Percentiles rank a stretch among this genome's conserved stretches.
These are phyloP conservation scores for Claviceps cyperi DNA, from an alignment of 2,329 filamentous ascomycete genomes.

Conservation along the genomic window DNA sequence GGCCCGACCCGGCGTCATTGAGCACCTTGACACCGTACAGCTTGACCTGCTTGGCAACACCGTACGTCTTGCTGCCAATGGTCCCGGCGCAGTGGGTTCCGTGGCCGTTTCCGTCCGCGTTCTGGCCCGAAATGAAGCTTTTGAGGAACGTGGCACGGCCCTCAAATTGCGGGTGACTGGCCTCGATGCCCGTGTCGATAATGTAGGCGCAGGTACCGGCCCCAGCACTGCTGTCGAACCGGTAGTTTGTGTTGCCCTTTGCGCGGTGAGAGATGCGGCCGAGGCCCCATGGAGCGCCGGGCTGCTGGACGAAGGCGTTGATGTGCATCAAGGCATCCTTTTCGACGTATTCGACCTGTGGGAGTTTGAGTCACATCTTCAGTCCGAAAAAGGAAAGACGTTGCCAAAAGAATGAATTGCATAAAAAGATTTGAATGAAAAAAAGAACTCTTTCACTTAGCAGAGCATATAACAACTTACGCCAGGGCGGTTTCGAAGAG, in stretches of 20 bases:
- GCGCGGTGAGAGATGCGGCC: slow-evolving; percentile 20
- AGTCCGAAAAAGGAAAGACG: too few species aligned
- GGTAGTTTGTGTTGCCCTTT: slow-evolving; percentile 18
- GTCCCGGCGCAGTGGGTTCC: slow-evolving; percentile 25
- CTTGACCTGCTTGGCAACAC: slow-evolving; percentile 28
- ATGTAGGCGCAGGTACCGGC: slow-evolving; percentile 29
- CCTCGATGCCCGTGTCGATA: slow-evolving; percentile 30
- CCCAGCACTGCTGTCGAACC: slow-evolving; percentile 26
- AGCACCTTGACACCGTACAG: slow-evolving; percentile 34
- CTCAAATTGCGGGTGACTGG: slow-evolving; percentile 21
- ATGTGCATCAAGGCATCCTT: slow-evolving; percentile 19
- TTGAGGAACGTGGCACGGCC: slow-evolving; percentile 19
- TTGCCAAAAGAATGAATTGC: too few species aligned
- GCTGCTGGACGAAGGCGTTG: slow-evolving; percentile 8
- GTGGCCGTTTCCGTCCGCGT: slow-evolving; percentile 23
- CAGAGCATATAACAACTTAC: slow-evolving; percentile 5
- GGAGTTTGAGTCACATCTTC: not conserved
- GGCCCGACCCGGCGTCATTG: slow-evolving; percentile 17
- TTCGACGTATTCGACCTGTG: slow-evolving; percentile 22
- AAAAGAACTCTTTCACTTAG: too few species aligned
- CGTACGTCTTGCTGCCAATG: slow-evolving; percentile 19
- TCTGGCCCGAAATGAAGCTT: slow-evolving; percentile 14
- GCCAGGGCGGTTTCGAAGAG: slow-evolving; percentile 12
- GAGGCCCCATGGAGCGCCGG: slow-evolving; percentile 16
- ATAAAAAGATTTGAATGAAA: too few species aligned